Evolutionary conservation across 768 basidiomycete species (phyloP).

Genomic region (Agrocybe chaxingu): DNA sequence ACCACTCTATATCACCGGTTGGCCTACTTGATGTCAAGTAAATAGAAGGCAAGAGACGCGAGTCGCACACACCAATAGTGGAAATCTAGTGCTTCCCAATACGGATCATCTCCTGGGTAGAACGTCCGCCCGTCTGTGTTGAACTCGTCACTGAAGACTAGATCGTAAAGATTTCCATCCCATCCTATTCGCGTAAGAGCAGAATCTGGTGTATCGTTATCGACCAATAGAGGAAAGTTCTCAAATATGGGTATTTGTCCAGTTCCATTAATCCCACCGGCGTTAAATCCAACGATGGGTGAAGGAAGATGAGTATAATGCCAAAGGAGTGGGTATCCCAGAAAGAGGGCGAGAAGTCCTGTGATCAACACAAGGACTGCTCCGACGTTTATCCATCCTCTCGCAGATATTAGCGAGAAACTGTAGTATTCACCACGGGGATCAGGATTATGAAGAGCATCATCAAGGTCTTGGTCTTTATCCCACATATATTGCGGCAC

Average conservation of each 20-base stretch:
- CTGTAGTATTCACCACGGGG: conserved; percentile 55
- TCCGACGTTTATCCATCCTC: conserved; percentile 79
- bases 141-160: conserved; percentile 88
- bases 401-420: conserved; percentile 72
- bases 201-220: conserved; percentile 65
- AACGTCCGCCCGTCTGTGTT: conserved; percentile 55
- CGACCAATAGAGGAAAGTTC: conserved; percentile 68
- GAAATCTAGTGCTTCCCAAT: conserved; percentile 84
- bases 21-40: conserved; percentile 32
- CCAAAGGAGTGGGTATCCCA: conserved; percentile 82
- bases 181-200: conserved; percentile 59
- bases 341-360: conserved; percentile 77
- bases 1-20: conserved; percentile 84
- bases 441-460: conserved; percentile 87
- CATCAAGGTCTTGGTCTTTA: conserved; percentile 85
- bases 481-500: conserved; percentile 78
- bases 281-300: conserved; percentile 60
- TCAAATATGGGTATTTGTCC: conserved; percentile 84
- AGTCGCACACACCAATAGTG: conserved; percentile 68
- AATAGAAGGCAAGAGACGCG: neutral
- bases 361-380: conserved; percentile 67
- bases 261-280: conserved; percentile 84
- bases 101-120: conserved; percentile 80
- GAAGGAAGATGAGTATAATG: conserved; percentile 37
- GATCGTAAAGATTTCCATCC: conserved; percentile 75